These are phyloP conservation scores for Penicillium ochrochloron DNA, from an alignment of 495 filamentous ascomycete species.

Conservation along the genomic window DNA sequence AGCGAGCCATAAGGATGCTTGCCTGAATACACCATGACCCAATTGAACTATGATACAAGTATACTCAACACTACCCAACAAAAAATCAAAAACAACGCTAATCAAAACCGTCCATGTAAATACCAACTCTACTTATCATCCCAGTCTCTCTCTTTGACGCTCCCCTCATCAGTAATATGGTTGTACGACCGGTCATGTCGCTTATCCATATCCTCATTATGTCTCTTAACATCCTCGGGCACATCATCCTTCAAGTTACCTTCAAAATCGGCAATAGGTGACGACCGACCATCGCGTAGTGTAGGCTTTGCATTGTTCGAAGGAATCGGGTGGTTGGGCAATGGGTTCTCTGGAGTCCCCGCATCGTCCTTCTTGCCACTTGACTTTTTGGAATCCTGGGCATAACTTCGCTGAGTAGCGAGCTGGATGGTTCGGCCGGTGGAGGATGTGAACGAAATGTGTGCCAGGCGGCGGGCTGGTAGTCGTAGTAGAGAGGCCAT, in stretches of 20 bases:
- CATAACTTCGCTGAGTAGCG: slow-evolving; percentile 13
- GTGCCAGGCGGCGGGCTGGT: slow-evolving; percentile 10
- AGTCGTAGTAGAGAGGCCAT: slow-evolving; percentile 21
- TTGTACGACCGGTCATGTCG: slow-evolving; percentile 47
- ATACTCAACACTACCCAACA: no score
- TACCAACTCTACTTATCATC: background rate
- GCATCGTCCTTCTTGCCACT: background rate
- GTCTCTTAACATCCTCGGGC: slow-evolving; percentile 45
- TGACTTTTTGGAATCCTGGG: slow-evolving; percentile 4
- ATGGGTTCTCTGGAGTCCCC: background rate
- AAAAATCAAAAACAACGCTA: background rate
- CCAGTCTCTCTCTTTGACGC: slow-evolving; percentile 23
- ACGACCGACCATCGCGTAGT: slow-evolving; percentile 37
- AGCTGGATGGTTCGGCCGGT: background rate
- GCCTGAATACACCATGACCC: no score
- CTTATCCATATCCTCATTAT: slow-evolving; percentile 44
- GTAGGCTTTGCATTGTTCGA: slow-evolving; percentile 48
- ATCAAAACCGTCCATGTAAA: background rate
- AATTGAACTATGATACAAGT: no score
- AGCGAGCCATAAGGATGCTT: no score
- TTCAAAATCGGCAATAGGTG: slow-evolving; percentile 37
- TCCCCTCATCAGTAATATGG: slow-evolving; percentile 40
- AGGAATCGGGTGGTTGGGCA: slow-evolving; percentile 31
- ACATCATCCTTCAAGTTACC: slow-evolving; percentile 36
- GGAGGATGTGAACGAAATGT: background rate